Evolutionary conservation across 2,329 filamentous ascomycete species (phyloP).

Genomic region (Aspergillus texensis): DNA sequence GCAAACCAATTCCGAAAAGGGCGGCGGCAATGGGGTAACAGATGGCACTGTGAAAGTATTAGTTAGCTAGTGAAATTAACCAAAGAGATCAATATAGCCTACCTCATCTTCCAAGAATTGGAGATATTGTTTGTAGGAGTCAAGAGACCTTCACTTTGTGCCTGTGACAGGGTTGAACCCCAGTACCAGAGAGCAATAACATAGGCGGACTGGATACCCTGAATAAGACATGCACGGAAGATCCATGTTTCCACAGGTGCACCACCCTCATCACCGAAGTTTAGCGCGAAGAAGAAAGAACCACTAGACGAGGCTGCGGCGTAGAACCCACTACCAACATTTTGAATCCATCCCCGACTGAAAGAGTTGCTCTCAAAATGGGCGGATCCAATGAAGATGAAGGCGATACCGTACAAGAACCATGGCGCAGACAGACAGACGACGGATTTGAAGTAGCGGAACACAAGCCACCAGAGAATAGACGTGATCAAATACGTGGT

Average conservation of each 20-base stretch:
- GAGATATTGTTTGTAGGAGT: conserved; percentile 40
- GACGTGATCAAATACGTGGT: conserved; percentile 62
- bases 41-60: conserved; percentile 48
- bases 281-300: conserved; percentile 67
- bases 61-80: conserved; percentile 5
- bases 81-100: conserved; percentile 11
- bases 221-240: conserved; percentile 67
- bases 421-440: conserved; percentile 63
- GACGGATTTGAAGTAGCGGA: conserved; percentile 60
- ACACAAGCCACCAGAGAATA: conserved; percentile 64
- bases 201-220: conserved; percentile 69
- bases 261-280: conserved; percentile 67
- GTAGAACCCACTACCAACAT: conserved; percentile 64
- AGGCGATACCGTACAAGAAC: conserved; percentile 64
- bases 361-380: conserved; percentile 52
- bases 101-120: conserved; percentile 50
- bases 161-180: conserved; percentile 58
- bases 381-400: conserved; percentile 64
- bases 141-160: conserved; percentile 45
- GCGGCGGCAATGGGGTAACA: conserved; percentile 60
- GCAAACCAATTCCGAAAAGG: conserved; percentile 58
- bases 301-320: conserved; percentile 65
- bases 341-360: conserved; percentile 58
- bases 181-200: conserved; percentile 68
- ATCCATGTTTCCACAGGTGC: conserved; percentile 66